phyloP scores from a whole-genome alignment of 805 yeast genomes.

The Ogataea trehalophila region DNA sequence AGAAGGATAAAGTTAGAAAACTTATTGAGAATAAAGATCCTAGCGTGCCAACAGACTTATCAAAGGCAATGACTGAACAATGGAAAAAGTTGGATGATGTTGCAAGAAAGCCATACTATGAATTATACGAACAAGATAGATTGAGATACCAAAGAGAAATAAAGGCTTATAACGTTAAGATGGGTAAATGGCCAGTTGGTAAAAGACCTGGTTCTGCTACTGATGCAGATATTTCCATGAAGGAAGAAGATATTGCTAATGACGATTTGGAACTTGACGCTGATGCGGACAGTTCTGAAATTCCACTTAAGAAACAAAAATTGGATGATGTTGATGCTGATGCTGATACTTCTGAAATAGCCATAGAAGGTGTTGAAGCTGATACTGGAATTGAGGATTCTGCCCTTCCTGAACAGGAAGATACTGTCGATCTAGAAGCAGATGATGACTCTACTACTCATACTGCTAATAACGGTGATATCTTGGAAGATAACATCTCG shows the following conservation, averaged over 20 bases:
- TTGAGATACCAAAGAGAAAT: conserved; percentile 71
- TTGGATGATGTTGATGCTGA: conserved; percentile 3
- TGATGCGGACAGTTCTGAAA: conserved; percentile 1
- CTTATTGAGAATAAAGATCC: conserved; percentile 49
- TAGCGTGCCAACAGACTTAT: conserved; percentile 56
- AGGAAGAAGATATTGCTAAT: conserved; percentile 2
- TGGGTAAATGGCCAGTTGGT: conserved; percentile 8
- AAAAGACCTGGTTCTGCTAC: background rate
- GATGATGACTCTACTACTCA: background rate
- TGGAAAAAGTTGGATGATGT: conserved; percentile 76
- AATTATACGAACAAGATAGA: conserved; percentile 73
- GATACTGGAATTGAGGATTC: too few relatives aligned
- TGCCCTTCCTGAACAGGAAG: too few relatives aligned
- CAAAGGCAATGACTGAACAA: conserved; percentile 75
- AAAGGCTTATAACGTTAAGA: conserved; percentile 36
- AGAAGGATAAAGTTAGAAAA: conserved; percentile 65
- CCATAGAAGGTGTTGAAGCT: conserved; percentile 2
- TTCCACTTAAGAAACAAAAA: too few relatives aligned
- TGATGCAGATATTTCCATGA: background rate
- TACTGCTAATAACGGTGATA: background rate
- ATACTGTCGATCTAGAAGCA: background rate
- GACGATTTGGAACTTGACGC: conserved; percentile 3
- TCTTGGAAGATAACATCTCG: background rate
- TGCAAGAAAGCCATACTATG: conserved; percentile 66
- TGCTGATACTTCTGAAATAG: conserved; percentile 2